Percentiles rank a stretch among this genome's conserved stretches.
phyloP scores from a whole-genome alignment of 768 basidiomycete species.

The Leccinum subgranulosum region DNA sequence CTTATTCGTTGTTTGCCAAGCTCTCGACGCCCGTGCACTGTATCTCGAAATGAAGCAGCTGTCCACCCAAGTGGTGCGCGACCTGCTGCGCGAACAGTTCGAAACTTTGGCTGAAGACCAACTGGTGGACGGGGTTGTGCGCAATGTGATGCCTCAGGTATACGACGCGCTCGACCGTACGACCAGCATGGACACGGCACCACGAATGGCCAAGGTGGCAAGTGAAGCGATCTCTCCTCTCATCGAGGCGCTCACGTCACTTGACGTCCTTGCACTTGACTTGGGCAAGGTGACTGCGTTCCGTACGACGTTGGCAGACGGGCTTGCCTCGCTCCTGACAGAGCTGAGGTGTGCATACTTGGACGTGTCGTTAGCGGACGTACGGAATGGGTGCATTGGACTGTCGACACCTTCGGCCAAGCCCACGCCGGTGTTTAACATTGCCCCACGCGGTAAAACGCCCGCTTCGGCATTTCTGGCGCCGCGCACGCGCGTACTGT shows the following conservation, averaged over 20 bases:
- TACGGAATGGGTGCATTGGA: conserved; percentile 11
- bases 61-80: conserved; percentile 20
- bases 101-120: conserved; percentile 7
- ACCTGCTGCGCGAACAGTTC: conserved; percentile 15
- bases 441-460: conserved; percentile 50
- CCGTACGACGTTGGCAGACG: conserved; percentile 15
- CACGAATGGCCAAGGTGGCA: conserved; percentile 71
- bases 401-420: conserved; percentile 12
- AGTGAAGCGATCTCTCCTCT: conserved; percentile 58
- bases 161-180: conserved; percentile 57
- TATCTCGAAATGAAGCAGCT: conserved; percentile 57
- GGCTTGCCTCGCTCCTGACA: conserved; percentile 19
- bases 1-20: conserved; percentile 75
- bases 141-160: conserved; percentile 40
- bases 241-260: conserved; percentile 42
- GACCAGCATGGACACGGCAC: conserved; percentile 65
- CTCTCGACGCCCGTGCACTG: conserved; percentile 79
- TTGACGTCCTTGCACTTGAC: conserved; percentile 15
- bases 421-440: conserved; percentile 37
- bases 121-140: conserved; percentile 12
- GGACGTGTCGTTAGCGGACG: conserved; percentile 20
- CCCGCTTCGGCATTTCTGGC: conserved; percentile 65
- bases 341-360: conserved; percentile 31
- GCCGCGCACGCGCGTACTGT: conserved; percentile 56
- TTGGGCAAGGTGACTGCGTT: conserved; percentile 24